phyloP scores from a whole-genome alignment of 495 filamentous ascomycete species.

The Sordaria brevicollis region DNA sequence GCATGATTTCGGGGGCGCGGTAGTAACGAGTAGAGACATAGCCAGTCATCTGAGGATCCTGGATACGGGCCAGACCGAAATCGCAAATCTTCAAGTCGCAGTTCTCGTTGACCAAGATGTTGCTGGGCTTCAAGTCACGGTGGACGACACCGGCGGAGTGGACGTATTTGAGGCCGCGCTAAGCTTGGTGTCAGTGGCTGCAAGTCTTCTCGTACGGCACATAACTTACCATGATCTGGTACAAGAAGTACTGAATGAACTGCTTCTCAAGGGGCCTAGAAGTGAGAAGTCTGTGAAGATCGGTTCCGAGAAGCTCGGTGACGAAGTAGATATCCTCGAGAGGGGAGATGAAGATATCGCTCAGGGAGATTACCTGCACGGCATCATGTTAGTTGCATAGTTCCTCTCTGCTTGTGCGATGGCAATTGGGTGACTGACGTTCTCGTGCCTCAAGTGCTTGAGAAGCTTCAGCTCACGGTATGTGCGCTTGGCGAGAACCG shows the following conservation, averaged over 20 bases:
- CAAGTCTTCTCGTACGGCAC: background rate
- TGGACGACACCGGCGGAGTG: conserved; percentile 98
- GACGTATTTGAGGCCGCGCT: conserved; percentile 98
- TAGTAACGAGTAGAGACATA: conserved; percentile 99
- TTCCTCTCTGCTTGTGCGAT: background rate
- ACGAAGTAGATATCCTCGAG: conserved; percentile 99
- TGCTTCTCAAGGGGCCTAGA: conserved; percentile 96
- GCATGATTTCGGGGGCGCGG: conserved; percentile 97
- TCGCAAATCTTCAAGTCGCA: conserved; percentile 99
- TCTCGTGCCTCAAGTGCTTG: conserved; percentile 94
- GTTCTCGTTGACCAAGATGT: conserved; percentile 98
- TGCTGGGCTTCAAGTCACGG: conserved; percentile 93
- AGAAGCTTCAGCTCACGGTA: conserved; percentile 95
- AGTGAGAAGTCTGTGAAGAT: conserved; percentile 89
- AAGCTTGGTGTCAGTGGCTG: background rate
- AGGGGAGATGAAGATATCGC: conserved; percentile 98
- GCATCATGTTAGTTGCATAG: conserved; percentile 5
- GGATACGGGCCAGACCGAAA: conserved; percentile 92
- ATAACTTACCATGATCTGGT: conserved; percentile 81
- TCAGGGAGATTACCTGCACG: conserved; percentile 84
- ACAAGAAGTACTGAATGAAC: conserved; percentile 99
- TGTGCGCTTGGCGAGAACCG: conserved; percentile 91
- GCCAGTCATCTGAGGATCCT: conserved; percentile 99
- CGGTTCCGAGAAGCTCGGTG: conserved; percentile 93
- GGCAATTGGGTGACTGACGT: conserved; percentile 45